These are phyloP conservation scores for Kurtzmaniella quercitrusa DNA, from an alignment of 1,139 yeast species.

Conservation along the genomic window DNA sequence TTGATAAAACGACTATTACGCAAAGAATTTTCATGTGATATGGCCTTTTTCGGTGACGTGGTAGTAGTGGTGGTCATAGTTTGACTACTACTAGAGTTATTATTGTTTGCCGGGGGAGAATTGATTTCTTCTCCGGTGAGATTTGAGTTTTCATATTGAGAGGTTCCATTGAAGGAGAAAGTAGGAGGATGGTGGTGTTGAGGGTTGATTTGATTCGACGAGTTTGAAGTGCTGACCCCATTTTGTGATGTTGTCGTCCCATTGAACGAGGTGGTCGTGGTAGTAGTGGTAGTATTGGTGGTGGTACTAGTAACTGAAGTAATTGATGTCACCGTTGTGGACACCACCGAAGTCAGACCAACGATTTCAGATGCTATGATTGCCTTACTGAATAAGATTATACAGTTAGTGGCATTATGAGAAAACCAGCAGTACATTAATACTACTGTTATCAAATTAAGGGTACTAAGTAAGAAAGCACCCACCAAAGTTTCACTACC, in stretches of 20 bases:
- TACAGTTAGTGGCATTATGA: constrained; percentile 30
- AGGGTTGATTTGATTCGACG: background rate
- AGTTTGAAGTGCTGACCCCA: too few species aligned
- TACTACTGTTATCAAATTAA: constrained; percentile 30
- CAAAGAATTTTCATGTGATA: background rate
- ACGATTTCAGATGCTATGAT: constrained; percentile 48
- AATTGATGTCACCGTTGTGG: constrained; percentile 19
- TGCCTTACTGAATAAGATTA: constrained; percentile 45
- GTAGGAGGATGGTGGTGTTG: background rate
- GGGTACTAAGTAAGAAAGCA: constrained; percentile 6
- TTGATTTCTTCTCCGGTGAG: background rate
- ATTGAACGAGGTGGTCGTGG: too few species aligned
- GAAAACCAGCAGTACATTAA: constrained; percentile 29
- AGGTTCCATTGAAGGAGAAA: background rate
- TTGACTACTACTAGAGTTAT: background rate
- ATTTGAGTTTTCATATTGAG: background rate
- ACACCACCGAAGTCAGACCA: constrained; percentile 28
- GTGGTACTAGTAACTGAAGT: constrained; percentile 13
- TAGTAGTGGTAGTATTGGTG: too few species aligned
- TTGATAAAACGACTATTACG: background rate
- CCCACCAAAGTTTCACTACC: constrained; percentile 1
- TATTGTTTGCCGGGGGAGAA: background rate
- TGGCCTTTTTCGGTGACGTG: background rate
- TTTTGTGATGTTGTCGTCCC: background rate
- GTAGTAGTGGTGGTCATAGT: background rate